Evolutionary conservation across 345 rosid species (phyloP).

Genomic region (Cardamine chenopodiifolia): DNA sequence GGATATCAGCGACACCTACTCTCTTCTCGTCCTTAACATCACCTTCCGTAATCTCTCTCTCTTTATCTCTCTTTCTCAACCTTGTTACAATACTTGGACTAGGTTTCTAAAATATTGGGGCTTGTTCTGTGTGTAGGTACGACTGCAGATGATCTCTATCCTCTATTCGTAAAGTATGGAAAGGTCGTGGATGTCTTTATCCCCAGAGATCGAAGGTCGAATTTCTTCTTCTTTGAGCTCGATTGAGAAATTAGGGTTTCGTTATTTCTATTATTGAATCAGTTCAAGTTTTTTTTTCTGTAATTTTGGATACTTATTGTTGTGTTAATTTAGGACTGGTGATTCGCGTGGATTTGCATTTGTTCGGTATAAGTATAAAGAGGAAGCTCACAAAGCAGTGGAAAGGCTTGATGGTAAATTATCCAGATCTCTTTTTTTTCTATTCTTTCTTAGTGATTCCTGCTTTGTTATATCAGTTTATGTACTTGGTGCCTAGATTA

Average conservation of each 20-base stretch:
- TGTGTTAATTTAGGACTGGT: conserved; percentile 47
- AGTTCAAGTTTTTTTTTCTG: neutral
- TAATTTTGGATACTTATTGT: neutral
- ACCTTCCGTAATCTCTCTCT: conserved; percentile 62
- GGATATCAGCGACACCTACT: conserved; percentile 69
- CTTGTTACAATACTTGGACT: neutral
- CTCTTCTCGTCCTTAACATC: conserved; percentile 82
- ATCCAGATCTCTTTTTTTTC: neutral
- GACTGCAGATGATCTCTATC: conserved; percentile 81
- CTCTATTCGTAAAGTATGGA: conserved; percentile 85
- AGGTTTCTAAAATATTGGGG: conserved; percentile 2
- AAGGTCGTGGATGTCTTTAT: conserved; percentile 85
- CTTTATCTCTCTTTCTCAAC: neutral
- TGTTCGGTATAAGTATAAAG: conserved; percentile 73
- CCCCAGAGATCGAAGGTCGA: conserved; percentile 80
- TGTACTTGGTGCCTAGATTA: neutral
- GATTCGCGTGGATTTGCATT: conserved; percentile 79
- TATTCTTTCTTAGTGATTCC: neutral
- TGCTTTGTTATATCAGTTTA: neutral
- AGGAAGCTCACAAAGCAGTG: conserved; percentile 77
- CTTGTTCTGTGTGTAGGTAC: conserved; percentile 54
- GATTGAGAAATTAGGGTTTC: conserved; percentile 21
- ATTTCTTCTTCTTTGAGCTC: conserved; percentile 9
- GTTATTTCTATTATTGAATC: neutral
- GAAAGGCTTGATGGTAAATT: conserved; percentile 68